Percentiles rank a stretch among this genome's conserved stretches.
These are phyloP conservation scores for Penicillium paradoxum DNA, from an alignment of 495 filamentous ascomycete genomes.

Conservation along the genomic window DNA sequence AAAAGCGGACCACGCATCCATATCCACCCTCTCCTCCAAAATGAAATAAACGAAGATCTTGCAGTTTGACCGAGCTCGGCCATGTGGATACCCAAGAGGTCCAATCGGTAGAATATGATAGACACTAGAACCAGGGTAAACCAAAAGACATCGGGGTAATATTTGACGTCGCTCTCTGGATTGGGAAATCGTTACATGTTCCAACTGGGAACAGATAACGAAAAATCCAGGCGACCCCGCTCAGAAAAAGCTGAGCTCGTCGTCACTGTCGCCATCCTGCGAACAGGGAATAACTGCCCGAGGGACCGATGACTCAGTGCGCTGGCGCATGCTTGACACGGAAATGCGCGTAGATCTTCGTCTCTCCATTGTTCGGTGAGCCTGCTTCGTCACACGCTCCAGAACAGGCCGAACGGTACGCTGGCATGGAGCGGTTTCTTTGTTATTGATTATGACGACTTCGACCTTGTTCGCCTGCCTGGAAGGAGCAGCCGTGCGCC, in stretches of 20 bases:
- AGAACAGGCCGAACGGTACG: not conserved
- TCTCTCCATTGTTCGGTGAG: conserved; percentile 18
- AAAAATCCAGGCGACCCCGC: not conserved
- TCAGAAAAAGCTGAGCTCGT: conserved; percentile 43
- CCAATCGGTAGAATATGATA: conserved; percentile 1
- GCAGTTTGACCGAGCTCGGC: not conserved
- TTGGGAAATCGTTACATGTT: not conserved
- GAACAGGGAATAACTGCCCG: conserved; percentile 25
- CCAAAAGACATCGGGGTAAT: not conserved
- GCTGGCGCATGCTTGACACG: not conserved
- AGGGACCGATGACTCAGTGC: not conserved
- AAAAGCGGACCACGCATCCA: conserved; percentile 3
- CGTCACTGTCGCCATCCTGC: conserved; percentile 37
- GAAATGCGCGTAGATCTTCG: conserved; percentile 17
- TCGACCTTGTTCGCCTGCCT: conserved; percentile 23
- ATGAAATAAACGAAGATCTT: not conserved
- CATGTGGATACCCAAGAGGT: not conserved
- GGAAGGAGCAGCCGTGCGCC: not conserved
- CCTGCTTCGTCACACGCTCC: conserved; percentile 13
- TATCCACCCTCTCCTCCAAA: conserved; percentile 2
- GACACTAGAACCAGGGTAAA: not conserved
- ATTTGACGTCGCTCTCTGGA: not conserved
- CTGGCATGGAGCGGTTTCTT: not conserved
- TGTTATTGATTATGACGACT: conserved; percentile 37
- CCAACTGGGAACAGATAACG: not conserved